These are phyloP conservation scores for Verticillium isaacii DNA, from an alignment of 2,329 filamentous ascomycete species.

Conservation along the genomic window DNA sequence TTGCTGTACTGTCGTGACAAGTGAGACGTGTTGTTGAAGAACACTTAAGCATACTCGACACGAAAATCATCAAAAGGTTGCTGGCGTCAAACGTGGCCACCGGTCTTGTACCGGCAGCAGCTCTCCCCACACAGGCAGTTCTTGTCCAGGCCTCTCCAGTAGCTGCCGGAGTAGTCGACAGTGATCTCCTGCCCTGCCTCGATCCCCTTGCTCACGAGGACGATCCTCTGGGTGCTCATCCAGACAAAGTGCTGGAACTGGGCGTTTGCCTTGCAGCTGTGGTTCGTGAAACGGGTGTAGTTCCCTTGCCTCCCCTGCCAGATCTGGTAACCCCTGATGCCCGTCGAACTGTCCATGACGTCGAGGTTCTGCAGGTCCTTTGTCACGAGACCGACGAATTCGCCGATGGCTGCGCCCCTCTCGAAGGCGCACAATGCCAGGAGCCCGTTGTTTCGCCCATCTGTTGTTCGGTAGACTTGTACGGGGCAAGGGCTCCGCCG, in stretches of 20 bases:
- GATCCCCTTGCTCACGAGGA: constrained; percentile 51
- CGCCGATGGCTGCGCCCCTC: constrained; percentile 45
- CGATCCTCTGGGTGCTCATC: constrained; percentile 48
- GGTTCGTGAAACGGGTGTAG: constrained; percentile 55
- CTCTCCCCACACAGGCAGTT: constrained; percentile 48
- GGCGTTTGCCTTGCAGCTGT: constrained; percentile 52
- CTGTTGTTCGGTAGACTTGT: constrained; percentile 46
- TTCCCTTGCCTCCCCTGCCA: constrained; percentile 53
- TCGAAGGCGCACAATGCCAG: constrained; percentile 42
- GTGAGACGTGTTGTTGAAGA: neutral
- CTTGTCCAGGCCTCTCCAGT: constrained; percentile 53
- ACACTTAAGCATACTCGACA: neutral
- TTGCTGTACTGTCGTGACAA: no score
- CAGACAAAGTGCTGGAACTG: constrained; percentile 54
- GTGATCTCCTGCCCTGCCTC: constrained; percentile 49
- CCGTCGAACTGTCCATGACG: constrained; percentile 45
- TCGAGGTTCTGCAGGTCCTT: constrained; percentile 46
- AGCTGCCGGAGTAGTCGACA: constrained; percentile 53
- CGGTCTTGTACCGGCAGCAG: constrained; percentile 40
- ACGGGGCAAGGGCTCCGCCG: constrained; percentile 28
- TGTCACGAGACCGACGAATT: constrained; percentile 52
- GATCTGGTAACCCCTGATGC: constrained; percentile 43
- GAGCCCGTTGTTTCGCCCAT: constrained; percentile 51
- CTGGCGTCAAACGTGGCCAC: neutral
- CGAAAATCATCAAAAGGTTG: neutral